These are phyloP conservation scores for Ophiostoma himal-ulmi DNA, from an alignment of 2,329 filamentous ascomycete species.

Conservation along the genomic window DNA sequence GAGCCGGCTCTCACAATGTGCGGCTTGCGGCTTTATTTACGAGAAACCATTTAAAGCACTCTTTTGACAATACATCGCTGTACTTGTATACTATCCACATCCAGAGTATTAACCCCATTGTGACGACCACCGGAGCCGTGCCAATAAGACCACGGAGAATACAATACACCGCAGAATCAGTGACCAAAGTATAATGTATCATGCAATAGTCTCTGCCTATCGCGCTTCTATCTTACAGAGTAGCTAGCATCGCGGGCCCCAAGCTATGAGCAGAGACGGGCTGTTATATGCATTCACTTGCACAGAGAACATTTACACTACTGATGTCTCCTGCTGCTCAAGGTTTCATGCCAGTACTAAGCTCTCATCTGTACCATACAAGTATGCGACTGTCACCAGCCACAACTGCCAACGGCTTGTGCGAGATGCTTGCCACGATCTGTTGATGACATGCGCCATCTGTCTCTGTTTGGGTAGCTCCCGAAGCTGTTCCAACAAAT, in stretches of 20 bases:
- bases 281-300: neutral
- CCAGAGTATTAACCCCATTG: neutral
- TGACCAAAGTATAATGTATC: neutral
- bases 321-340: neutral
- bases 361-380: neutral
- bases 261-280: neutral
- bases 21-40: neutral
- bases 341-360: too few species aligned
- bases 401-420: neutral
- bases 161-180: neutral
- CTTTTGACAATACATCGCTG: neutral
- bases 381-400: neutral
- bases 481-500: neutral
- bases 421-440: neutral
- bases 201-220: neutral
- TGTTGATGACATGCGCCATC: neutral
- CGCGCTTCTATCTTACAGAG: neutral
- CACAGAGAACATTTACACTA: neutral
- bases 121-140: neutral
- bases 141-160: slow-evolving; percentile 4
- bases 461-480: neutral
- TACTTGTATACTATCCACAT: neutral
- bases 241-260: neutral
- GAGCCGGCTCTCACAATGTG: neutral
- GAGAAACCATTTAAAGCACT: neutral